Evolutionary conservation across 768 basidiomycete genomes (phyloP).

Genomic region (Asterophora lycoperdoides): DNA sequence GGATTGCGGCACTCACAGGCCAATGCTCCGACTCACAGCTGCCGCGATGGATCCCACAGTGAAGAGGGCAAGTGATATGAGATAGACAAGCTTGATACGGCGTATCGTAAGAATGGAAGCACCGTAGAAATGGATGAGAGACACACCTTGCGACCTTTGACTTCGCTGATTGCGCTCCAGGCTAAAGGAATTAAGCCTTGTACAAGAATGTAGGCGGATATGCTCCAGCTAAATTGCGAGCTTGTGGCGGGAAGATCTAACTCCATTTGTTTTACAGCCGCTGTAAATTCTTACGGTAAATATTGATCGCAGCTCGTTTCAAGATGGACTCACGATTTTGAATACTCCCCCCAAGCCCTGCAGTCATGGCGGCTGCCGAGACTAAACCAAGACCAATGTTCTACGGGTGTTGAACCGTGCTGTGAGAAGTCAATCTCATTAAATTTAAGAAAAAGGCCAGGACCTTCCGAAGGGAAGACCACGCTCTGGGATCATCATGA

Average conservation of each 20-base stretch:
- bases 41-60: slow-evolving; percentile 52
- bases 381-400: slow-evolving; percentile 44
- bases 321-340: slow-evolving; percentile 51
- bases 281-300: slow-evolving; percentile 28
- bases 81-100: slow-evolving; percentile 49
- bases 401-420: slow-evolving; percentile 20
- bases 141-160: slow-evolving; percentile 66
- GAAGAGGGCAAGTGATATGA: slow-evolving; percentile 48
- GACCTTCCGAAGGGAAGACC: slow-evolving; percentile 56
- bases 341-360: slow-evolving; percentile 54
- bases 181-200: slow-evolving; percentile 66
- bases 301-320: neutral
- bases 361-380: slow-evolving; percentile 51
- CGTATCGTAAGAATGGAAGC: neutral
- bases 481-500: slow-evolving; percentile 56
- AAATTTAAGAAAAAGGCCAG: neutral
- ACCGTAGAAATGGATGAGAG: neutral
- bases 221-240: slow-evolving; percentile 58
- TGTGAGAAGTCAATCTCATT: neutral
- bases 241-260: slow-evolving; percentile 54
- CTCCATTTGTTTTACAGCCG: slow-evolving; percentile 60
- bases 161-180: slow-evolving; percentile 70
- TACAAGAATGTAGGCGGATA: slow-evolving; percentile 69
- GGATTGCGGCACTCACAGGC: slow-evolving; percentile 29
- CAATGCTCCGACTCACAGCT: slow-evolving; percentile 51